Evolutionary conservation across 2,329 filamentous ascomycete species (phyloP), one percentile per base, ranked within the genome.

Genomic region (Alternaria dauci): DNA sequence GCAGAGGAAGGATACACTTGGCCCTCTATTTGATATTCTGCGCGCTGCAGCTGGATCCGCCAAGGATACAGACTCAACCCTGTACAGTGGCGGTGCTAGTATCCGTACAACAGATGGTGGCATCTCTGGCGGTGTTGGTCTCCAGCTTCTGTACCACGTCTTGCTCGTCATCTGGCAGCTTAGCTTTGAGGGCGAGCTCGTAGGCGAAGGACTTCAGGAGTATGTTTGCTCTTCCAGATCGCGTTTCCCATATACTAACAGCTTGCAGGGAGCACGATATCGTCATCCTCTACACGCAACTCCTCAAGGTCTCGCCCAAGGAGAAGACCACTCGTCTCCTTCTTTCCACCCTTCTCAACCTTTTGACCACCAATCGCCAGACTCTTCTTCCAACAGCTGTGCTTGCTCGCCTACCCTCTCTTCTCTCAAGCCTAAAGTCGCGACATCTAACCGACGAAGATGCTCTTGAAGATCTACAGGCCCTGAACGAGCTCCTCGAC

Each of bases 271-370:
- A 97, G 80, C 93, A 97, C 80, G 94, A 98, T 74, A 90, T 98
- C 68, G 86, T 98, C 65, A 86, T 93, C 47, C 87, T 98, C 44
- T 97, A 97, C 79, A 93, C 92, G n/a, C 91, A 96, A 68, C 89
- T 99, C 38, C 85, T 99, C 56, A 91, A 93, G 55, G 84, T 97
- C 42, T 98, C 95, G 2, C 94, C 94, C 44, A 99, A 99, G 80
- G 95, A 98, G 78, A 99, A 99, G 85, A 98, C 94, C 1, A 98
- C 94, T 0, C 89, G 95, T 30, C 86, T 99, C 55, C 87, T 97
- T 46, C 86, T 98, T 44, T 93, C 93, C 9, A 97, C 94, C 8
- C 86, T 99, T 41, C 87, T 91, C 77, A 98, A 97, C 80, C 88
- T 99, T 44, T 87, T 97, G 38, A 92, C 84, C 79, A 87, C 81